Evolutionary conservation across 495 filamentous ascomycete genomes (phyloP), one percentile per base, ranked within the genome.

Genomic region (Neurospora tetrasperma): DNA sequence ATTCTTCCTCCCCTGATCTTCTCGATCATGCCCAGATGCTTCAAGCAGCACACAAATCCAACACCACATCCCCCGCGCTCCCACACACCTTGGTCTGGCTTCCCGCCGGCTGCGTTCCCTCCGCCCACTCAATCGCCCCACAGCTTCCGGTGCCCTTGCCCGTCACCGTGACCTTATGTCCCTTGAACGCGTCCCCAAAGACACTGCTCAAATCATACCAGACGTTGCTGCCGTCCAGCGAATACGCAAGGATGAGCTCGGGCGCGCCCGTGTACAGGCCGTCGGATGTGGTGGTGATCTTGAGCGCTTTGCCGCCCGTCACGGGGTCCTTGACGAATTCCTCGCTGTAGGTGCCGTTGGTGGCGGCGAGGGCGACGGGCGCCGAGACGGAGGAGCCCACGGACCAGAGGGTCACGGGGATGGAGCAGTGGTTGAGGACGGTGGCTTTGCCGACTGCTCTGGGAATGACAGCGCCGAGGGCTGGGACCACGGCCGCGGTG

Each of bases 121-220:
- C 79, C 0, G 82, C 66, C 87, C 87, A 90, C 70, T 81, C 82
- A 72, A 89, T 88, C 1, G 75, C 78, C 14, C 79, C 79, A 77
- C 87, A 89, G 8, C 72, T 75, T 4, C 76, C 59, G 12, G 86
- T 78, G 1, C 76, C 78, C 44, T 85, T 84, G 7, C 54, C 54
- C 4, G 77, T 73, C 16, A 87, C 81, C 6, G 74, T 76, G 18
- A 90, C 38, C 31, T 81, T 76, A 6, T 80, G 73, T 8, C 86
- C 88, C n/a, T 78, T 79, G 74, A 90, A 89, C 10, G 85, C 80
- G 70, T 88, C 84, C 7, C 88, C 88, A 46, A 87, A 89, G 46
- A 89, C 86, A 73, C 84, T 81, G 66, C 80, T 84, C 71, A 90
- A 78, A 71, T 89, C 88, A 73, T 89, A 90, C 85, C 84, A 90